Evolutionary conservation across 2,329 filamentous ascomycete species (phyloP).

Genomic region (Epichloe brachyelytri): DNA sequence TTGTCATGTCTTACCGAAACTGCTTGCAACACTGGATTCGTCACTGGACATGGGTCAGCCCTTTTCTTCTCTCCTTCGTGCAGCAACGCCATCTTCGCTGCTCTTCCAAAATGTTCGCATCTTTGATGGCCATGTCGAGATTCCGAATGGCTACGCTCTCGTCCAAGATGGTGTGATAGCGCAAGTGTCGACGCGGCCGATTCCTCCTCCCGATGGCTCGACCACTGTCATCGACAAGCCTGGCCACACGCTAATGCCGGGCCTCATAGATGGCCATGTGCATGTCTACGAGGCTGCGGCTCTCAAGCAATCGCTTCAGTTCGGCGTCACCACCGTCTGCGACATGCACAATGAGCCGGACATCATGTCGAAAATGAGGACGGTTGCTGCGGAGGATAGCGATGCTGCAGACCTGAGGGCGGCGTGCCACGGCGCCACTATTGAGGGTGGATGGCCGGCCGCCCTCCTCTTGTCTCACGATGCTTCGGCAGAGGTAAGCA

Average conservation of each 20-base stretch:
- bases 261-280: slow-evolving; percentile 37
- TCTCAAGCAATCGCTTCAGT: slow-evolving; percentile 30
- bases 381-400: slow-evolving; percentile 10
- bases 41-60: slow-evolving; percentile 1
- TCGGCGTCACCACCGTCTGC: slow-evolving; percentile 37
- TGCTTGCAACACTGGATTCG: background rate
- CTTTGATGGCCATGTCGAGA: slow-evolving; percentile 30
- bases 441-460: slow-evolving; percentile 38
- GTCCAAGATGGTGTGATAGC: slow-evolving; percentile 28
- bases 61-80: background rate
- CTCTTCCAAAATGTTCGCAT: slow-evolving; percentile 23
- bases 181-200: slow-evolving; percentile 8
- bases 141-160: slow-evolving; percentile 26
- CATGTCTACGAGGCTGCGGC: slow-evolving; percentile 28
- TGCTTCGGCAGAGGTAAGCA: slow-evolving; percentile 5
- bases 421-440: slow-evolving; percentile 33
- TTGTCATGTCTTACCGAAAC: slow-evolving; percentile 1
- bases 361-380: slow-evolving; percentile 19
- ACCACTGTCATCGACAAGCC: slow-evolving; percentile 25
- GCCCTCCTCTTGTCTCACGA: slow-evolving; percentile 2
- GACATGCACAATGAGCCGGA: slow-evolving; percentile 32
- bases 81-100: slow-evolving; percentile 1
- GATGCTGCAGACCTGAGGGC: slow-evolving; percentile 35
- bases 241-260: slow-evolving; percentile 33
- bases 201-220: slow-evolving; percentile 7